Evolutionary conservation across 2,329 filamentous ascomycete species (phyloP), one percentile per base, ranked within the genome.

Genomic region (Nemania sp.): DNA sequence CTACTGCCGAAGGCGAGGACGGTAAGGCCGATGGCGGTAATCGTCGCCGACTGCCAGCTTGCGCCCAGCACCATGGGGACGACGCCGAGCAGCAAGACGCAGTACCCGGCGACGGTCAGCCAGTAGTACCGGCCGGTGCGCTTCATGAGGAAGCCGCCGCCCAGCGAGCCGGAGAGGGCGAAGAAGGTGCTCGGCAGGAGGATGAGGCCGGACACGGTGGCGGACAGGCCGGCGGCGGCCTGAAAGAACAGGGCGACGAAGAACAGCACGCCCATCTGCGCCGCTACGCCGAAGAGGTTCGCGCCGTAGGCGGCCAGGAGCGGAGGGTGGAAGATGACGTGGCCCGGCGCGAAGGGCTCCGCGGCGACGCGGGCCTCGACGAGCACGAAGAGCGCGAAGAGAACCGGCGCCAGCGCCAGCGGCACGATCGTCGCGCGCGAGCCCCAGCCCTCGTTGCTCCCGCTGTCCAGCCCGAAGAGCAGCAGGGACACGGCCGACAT

Each of bases 161-260:
- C 79, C 2, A 94, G 76, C 2, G 87, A 90, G 2, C 89, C 89
- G 2, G 74, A 72, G 2, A 92, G 89, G 25, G 83, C 84, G 5
- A 78, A 77, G 2, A 87, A 43, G 65, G 91, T 89, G 55, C 81
- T 81, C 0, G 91, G 90, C 34, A 94, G 77, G 17, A 94, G 81
- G 35, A 87, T 78, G 1, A 89, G 61, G 1, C 90, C 90, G 3
- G 89, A 84, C 55, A 79, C 73, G 0, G 87, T 87, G 1, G 90
- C 87, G 3, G 81, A 83, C 21, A 87, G 76, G 5, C 84, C 85
- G 51, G 88, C 80, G 0, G 89, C 87, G 5, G 88, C 90, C 74
- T 94, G 91, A 75, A 90, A 91, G 75, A 89, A 91, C 2, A 94
- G 78, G 1, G 90, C 89, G n/a, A 91, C 77, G 75, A 90, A 91